Evolutionary conservation across 257 asterid species (phyloP).

Genomic region (Phtheirospermum japonicum): DNA sequence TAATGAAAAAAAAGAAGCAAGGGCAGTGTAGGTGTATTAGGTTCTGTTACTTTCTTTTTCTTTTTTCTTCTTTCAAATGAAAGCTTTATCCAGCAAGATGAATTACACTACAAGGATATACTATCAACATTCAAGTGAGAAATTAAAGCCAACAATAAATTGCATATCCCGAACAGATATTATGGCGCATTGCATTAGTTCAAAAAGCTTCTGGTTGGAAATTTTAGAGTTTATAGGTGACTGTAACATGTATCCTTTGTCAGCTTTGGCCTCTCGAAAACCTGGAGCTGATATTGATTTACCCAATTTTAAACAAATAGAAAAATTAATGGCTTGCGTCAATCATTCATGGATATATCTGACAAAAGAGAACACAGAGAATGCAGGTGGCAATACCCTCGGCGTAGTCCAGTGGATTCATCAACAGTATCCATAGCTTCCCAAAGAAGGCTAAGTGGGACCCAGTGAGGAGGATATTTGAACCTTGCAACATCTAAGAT

Average conservation of each 20-base stretch:
- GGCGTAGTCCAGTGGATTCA: slow-evolving; percentile 77
- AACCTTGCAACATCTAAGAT: slow-evolving; percentile 98
- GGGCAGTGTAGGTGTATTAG: slow-evolving; percentile 15
- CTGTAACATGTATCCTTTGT: neutral
- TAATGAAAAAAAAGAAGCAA: neutral
- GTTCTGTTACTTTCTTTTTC: slow-evolving; percentile 13
- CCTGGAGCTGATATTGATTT: neutral
- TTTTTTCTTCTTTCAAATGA: neutral
- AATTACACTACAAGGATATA: neutral
- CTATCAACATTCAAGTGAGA: neutral
- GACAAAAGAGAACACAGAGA: slow-evolving; percentile 12
- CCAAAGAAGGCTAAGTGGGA: slow-evolving; percentile 94
- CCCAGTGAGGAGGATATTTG: slow-evolving; percentile 99
- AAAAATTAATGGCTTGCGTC: slow-evolving; percentile 14
- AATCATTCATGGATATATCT: neutral
- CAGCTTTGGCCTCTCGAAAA: slow-evolving; percentile 20
- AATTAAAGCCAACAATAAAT: neutral
- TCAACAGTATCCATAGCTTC: slow-evolving; percentile 95
- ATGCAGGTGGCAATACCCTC: slow-evolving; percentile 62
- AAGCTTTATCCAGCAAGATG: neutral
- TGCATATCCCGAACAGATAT: neutral
- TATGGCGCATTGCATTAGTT: slow-evolving; percentile 7
- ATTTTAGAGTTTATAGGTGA: slow-evolving; percentile 5
- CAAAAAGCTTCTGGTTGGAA: slow-evolving; percentile 8
- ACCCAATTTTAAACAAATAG: slow-evolving; percentile 5